Percentiles rank a stretch among this genome's conserved stretches.
These are phyloP conservation scores for Pyricularia grisea DNA, from an alignment of 2,329 filamentous ascomycete genomes.

Conservation along the genomic window DNA sequence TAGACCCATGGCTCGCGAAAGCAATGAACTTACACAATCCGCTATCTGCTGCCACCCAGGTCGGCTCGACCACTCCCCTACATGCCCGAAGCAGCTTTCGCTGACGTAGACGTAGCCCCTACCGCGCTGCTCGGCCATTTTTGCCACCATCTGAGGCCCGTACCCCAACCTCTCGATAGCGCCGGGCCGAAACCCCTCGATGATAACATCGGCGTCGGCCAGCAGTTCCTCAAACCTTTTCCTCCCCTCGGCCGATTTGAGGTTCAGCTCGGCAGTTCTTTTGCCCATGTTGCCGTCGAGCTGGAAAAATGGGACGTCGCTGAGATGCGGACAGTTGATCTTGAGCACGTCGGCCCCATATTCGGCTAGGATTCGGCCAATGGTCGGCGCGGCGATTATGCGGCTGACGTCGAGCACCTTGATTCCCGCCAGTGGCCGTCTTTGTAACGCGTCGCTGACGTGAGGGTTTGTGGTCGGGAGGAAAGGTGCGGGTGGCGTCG, in stretches of 20 bases:
- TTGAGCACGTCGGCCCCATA: constrained; percentile 69
- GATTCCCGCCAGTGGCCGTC: constrained; percentile 44
- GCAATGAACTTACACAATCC: constrained; percentile 44
- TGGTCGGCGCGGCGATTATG: constrained; percentile 67
- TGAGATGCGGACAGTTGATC: constrained; percentile 57
- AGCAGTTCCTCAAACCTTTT: constrained; percentile 49
- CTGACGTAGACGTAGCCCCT: constrained; percentile 59
- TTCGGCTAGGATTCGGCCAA: constrained; percentile 62
- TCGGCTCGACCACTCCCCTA: constrained; percentile 52
- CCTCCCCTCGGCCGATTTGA: constrained; percentile 46
- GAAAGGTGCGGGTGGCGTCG: constrained; percentile 14
- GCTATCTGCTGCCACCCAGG: constrained; percentile 67
- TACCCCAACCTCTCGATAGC: constrained; percentile 57
- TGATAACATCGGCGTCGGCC: constrained; percentile 52
- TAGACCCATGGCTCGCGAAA: too few species aligned
- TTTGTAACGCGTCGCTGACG: constrained; percentile 11
- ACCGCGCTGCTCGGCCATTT: constrained; percentile 41
- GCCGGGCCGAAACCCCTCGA: constrained; percentile 60
- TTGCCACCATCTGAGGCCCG: constrained; percentile 40
- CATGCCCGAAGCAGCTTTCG: constrained; percentile 63
- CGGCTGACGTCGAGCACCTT: constrained; percentile 68
- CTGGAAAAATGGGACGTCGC: constrained; percentile 64
- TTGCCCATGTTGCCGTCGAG: constrained; percentile 66
- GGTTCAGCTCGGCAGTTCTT: constrained; percentile 53
- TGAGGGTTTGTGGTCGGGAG: not conserved